phyloP scores from a whole-genome alignment of 345 rosid genomes.

The Balakata baccata region DNA sequence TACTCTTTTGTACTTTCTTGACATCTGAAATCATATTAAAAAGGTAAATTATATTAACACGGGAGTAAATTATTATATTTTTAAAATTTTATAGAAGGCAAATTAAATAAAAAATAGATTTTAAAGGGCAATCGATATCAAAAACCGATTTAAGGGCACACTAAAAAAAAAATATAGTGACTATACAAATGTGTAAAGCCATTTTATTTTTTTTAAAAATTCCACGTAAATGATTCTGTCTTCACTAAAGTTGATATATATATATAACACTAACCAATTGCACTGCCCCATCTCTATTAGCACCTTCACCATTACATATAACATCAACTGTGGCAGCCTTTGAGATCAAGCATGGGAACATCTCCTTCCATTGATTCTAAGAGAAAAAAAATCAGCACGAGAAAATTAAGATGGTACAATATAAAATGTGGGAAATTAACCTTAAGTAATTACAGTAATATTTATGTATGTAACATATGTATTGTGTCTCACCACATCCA shows the following conservation, averaged over 20 bases:
- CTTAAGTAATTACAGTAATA: too few species aligned
- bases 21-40: too few species aligned
- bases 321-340: slow-evolving; percentile 85
- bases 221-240: neutral
- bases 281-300: slow-evolving; percentile 66
- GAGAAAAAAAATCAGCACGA: neutral
- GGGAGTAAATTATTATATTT: too few species aligned
- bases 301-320: slow-evolving; percentile 73
- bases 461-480: neutral
- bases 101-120: too few species aligned
- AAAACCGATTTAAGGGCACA: too few species aligned
- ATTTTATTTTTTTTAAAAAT: too few species aligned
- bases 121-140: too few species aligned
- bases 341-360: slow-evolving; percentile 89
- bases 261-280: slow-evolving; percentile 87
- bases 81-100: too few species aligned
- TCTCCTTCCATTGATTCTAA: slow-evolving; percentile 93
- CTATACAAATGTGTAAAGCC: too few species aligned
- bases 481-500: slow-evolving; percentile 64
- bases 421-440: too few species aligned
- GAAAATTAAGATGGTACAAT: neutral
- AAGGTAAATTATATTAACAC: too few species aligned
- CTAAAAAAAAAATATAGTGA: neutral
- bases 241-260: slow-evolving; percentile 8
- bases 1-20: too few species aligned